Conservation (phyloP, 2,329 filamentous ascomycete species). For the Neonectria ditissima region DNA sequence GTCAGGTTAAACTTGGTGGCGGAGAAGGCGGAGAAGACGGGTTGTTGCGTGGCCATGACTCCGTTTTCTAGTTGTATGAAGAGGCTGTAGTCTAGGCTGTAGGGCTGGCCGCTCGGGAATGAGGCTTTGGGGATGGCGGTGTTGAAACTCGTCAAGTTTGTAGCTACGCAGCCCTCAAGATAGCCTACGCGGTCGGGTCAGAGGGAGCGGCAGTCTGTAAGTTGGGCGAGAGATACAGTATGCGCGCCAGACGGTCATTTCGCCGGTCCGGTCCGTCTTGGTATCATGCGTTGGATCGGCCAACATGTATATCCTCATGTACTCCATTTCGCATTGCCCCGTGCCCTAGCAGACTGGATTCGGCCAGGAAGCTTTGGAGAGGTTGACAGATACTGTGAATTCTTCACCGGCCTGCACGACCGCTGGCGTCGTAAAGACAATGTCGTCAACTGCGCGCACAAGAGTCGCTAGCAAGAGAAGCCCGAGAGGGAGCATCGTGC, state of each 20-base stretch:
- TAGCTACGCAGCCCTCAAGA: slow-evolving; percentile 14
- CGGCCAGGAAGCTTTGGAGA: not conserved
- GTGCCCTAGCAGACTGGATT: not conserved
- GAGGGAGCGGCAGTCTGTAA: not conserved
- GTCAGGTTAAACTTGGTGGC: slow-evolving; percentile 7
- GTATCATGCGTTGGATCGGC: slow-evolving; percentile 6
- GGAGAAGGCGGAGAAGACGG: not conserved
- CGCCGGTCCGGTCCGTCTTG: not conserved
- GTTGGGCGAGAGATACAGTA: slow-evolving; percentile 10
- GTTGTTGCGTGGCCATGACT: not conserved
- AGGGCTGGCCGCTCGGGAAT: slow-evolving; percentile 12
- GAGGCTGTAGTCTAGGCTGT: slow-evolving; percentile 1
- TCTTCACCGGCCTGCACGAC: slow-evolving; percentile 6
- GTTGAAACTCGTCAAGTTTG: slow-evolving; percentile 12
- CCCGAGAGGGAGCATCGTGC: not conserved
- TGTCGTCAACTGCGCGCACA: not conserved
- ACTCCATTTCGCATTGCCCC: slow-evolving; percentile 13
- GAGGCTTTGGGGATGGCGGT: slow-evolving; percentile 6
- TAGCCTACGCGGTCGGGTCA: slow-evolving; percentile 9
- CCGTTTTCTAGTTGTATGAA: not conserved
- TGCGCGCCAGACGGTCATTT: not conserved
- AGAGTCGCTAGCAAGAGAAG: not conserved
- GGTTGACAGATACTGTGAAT: not conserved
- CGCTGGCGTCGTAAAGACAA: not conserved
- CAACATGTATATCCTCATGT: slow-evolving; percentile 5